Base-by-base conservation (phyloP, 371 early-diverging fungal genomes). In the Syncephalastrum racemosum region DNA sequence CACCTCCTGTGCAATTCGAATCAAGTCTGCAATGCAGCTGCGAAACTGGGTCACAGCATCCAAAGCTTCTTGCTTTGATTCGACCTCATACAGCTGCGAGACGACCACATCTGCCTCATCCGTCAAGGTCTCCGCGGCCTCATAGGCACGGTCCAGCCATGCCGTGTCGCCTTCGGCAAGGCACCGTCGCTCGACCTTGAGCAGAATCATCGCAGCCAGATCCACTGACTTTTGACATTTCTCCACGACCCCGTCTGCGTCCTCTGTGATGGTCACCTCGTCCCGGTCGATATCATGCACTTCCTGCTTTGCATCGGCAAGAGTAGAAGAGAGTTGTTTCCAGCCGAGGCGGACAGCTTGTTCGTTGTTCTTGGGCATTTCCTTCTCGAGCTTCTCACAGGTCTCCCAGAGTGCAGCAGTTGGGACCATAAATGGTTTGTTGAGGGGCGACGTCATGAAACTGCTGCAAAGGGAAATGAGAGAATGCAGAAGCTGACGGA, bases 321-420 rank as follows among this genome's bases (percentile, higher is more conserved):
- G 18, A 1, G 62, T 65, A 10, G 49, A 69, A 1, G 54, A 44
- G 23, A 71, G 43, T 0, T 13, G 8, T 27, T 58, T 59, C 74
- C 74, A 77, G 3, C 44, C 31, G 0, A 23, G 14, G 5, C 49
- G 25, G 1, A 71, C 70, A n/a, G 78, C 78, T 16, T 58, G 67
- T 27, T 64, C 56, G 42, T 77, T 77, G 23, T 64, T 53, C 27
- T 56, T 61, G 1, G 74, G 74, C 18, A 67, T 46, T 1, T 52
- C 20, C 3, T 24, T 43, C 13, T 65, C 56, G 54, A 69, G 44
- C 1, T 52, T 46, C 12, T 71, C 68, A 46, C 78, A 73, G 4
- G 64, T 44, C n/a, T 77, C 78, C 78, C 78, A 77, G 7, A 77
- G 47, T 4, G 63, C 72, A 6, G 74, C 78, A 7, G 78, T 77